Evolutionary conservation across 208 protist genomes (phyloP).

Genomic region (Leishmania arabica): DNA sequence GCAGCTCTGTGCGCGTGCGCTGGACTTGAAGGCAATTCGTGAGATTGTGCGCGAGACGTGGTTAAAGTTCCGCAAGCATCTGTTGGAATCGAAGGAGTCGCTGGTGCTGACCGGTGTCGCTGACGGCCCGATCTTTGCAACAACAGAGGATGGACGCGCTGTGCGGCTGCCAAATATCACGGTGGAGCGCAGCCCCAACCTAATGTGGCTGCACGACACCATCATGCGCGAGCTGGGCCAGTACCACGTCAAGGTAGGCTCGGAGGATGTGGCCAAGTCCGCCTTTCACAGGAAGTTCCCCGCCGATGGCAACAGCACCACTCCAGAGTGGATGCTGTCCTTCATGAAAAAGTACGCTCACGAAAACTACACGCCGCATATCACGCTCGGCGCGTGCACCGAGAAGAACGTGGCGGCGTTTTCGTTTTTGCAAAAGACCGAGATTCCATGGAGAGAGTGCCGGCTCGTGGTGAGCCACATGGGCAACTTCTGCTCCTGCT

Average conservation of each 20-base stretch:
- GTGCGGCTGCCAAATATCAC: constrained; percentile 62
- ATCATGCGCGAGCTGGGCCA: constrained; percentile 44
- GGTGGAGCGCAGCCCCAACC: constrained; percentile 39
- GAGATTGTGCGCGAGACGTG: constrained; percentile 49
- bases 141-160: constrained; percentile 34
- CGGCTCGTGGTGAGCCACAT: constrained; percentile 78
- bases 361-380: constrained; percentile 70
- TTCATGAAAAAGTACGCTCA: constrained; percentile 41
- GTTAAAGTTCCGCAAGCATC: constrained; percentile 28
- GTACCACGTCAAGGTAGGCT: constrained; percentile 52
- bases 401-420: constrained; percentile 35
- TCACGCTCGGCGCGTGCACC: constrained; percentile 71
- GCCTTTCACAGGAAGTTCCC: constrained; percentile 77
- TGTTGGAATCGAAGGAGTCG: constrained; percentile 39
- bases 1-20: constrained; percentile 62
- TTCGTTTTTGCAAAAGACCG: constrained; percentile 53
- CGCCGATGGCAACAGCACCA: constrained; percentile 30
- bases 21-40: constrained; percentile 49
- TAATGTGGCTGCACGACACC: constrained; percentile 57
- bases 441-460: constrained; percentile 67
- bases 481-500: constrained; percentile 81
- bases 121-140: constrained; percentile 51
- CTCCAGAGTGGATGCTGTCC: constrained; percentile 56
- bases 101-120: constrained; percentile 42
- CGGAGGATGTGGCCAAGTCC: constrained; percentile 54